Percentiles rank a stretch among this genome's conserved stretches.
phyloP scores from a whole-genome alignment of 2,329 filamentous ascomycete species.

The Hymenoscyphus salicellus region DNA sequence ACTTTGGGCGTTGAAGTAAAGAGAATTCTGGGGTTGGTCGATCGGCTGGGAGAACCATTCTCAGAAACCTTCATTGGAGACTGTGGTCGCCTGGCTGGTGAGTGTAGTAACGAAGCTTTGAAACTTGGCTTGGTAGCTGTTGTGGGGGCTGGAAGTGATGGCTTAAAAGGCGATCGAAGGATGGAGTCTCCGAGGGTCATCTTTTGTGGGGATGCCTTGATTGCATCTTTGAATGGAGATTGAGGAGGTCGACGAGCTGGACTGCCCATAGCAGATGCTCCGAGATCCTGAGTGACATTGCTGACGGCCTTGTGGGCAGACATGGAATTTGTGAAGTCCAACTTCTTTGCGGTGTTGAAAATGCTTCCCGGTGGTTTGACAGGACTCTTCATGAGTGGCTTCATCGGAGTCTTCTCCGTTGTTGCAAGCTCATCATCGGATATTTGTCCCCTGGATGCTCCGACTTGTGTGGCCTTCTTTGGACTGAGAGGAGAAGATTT shows the following conservation, averaged over 20 bases:
- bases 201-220: constrained; percentile 56
- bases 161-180: constrained; percentile 34
- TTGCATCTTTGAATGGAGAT: constrained; percentile 52
- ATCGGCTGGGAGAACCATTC: constrained; percentile 32
- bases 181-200: constrained; percentile 32
- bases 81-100: constrained; percentile 34
- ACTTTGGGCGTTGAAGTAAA: constrained; percentile 31
- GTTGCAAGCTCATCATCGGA: constrained; percentile 61
- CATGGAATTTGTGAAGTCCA: constrained; percentile 36
- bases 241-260: constrained; percentile 54
- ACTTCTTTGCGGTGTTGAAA: constrained; percentile 37
- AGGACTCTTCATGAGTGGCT: constrained; percentile 54
- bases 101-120: constrained; percentile 35
- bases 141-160: constrained; percentile 27
- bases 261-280: constrained; percentile 46
- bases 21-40: constrained; percentile 13
- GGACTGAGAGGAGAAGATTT: constrained; percentile 57
- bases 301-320: constrained; percentile 33
- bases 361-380: constrained; percentile 46
- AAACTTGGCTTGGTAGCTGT: constrained; percentile 21
- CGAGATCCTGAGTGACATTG: constrained; percentile 38
- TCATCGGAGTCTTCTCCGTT: constrained; percentile 49
- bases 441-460: constrained; percentile 42
- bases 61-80: constrained; percentile 35
- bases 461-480: constrained; percentile 62